A percentile compares a stretch with the other conserved stretches of the same genome.
Conservation (phyloP, 257 asterid species). For the Verbena officinalis region DNA sequence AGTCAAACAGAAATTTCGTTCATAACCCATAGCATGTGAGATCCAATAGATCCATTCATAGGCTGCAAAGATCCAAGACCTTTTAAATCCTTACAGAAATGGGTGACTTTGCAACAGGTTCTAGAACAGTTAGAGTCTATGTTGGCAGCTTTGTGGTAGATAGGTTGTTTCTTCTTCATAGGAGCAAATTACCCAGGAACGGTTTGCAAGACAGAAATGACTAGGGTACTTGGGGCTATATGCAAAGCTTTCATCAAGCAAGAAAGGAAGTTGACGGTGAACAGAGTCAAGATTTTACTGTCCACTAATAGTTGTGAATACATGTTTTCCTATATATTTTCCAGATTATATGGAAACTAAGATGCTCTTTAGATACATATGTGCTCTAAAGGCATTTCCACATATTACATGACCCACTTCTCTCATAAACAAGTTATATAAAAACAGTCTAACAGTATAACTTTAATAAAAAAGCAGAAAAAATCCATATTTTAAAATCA, state of each 20-base stretch:
- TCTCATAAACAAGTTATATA: slow-evolving; percentile 3
- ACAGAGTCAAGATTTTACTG: slow-evolving; percentile 13
- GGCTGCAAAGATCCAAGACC: slow-evolving; percentile 15
- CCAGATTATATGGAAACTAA: slow-evolving; percentile 6
- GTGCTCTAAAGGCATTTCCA: slow-evolving; percentile 1
- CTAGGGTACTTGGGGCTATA: slow-evolving; percentile 11
- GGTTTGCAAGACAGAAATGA: slow-evolving; percentile 7
- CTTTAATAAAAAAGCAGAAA: slow-evolving; percentile 6
- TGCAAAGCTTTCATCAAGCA: slow-evolving; percentile 3
- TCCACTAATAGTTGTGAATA: neutral
- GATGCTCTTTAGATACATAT: slow-evolving; percentile 7
- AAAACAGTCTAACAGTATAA: neutral
- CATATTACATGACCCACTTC: slow-evolving; percentile 21
- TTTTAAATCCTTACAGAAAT: slow-evolving; percentile 18
- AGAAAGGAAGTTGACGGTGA: slow-evolving; percentile 9
- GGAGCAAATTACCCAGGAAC: slow-evolving; percentile 6
- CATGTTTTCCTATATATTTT: neutral
- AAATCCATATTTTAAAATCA: neutral
- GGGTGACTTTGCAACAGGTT: slow-evolving; percentile 8
- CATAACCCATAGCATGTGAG: slow-evolving; percentile 3
- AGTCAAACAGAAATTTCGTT: slow-evolving; percentile 6
- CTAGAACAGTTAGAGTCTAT: neutral
- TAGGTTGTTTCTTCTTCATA: slow-evolving; percentile 1
- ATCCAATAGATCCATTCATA: neutral
- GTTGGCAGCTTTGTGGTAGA: neutral